Evolutionary conservation across 2,329 filamentous ascomycete genomes (phyloP).

Genomic region (Colletotrichum eleusines): DNA sequence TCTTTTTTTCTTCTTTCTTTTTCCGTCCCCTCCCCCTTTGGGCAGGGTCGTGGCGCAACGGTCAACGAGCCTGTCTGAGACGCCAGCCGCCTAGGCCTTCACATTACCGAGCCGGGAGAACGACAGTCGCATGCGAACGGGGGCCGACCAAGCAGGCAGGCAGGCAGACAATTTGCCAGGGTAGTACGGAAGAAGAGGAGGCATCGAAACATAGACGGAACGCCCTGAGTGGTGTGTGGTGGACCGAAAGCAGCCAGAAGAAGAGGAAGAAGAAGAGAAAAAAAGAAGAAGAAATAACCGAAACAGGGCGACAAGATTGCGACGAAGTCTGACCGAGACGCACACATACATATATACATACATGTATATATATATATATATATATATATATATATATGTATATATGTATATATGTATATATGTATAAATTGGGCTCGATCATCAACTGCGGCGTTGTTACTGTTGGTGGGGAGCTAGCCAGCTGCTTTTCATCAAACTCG

Average conservation of each 20-base stretch:
- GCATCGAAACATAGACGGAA: conserved; percentile 12
- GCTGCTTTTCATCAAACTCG: neutral
- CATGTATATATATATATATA: too few relatives aligned
- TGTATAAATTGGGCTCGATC: too few relatives aligned
- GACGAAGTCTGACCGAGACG: neutral
- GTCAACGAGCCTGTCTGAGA: conserved; percentile 14
- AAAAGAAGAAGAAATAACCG: neutral
- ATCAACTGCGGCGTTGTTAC: too few relatives aligned
- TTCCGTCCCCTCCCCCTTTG: too few relatives aligned
- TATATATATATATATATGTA: too few relatives aligned
- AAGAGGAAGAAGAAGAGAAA: neutral
- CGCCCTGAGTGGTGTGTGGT: neutral
- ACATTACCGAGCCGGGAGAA: conserved; percentile 14
- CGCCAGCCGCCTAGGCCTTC: neutral
- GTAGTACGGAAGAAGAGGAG: conserved; percentile 15
- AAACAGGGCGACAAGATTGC: neutral
- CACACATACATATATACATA: neutral
- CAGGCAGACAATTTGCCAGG: conserved; percentile 2
- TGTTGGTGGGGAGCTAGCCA: neutral
- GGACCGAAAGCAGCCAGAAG: conserved; percentile 1
- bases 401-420: too few relatives aligned
- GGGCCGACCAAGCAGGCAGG: too few relatives aligned
- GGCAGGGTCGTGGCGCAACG: neutral
- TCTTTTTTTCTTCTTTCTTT: neutral
- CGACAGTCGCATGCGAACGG: conserved; percentile 14